Conservation (phyloP, 73 alveolate species). For the Uronychia setigera region DNA sequence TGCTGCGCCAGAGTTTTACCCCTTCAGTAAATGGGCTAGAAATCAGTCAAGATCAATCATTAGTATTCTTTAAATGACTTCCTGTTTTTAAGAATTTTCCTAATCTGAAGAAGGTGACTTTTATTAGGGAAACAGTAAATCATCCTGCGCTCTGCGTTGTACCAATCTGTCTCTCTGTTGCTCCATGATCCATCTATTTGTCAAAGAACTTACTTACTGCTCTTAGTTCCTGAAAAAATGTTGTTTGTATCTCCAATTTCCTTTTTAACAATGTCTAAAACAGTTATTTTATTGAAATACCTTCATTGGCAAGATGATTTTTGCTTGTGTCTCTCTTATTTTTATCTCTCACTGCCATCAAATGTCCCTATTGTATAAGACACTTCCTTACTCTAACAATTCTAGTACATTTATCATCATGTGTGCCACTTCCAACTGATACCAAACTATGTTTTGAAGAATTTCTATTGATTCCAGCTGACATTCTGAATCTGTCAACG, state of each 20-base stretch:
- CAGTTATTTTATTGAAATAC: slow-evolving; percentile 8
- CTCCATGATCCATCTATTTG: slow-evolving; percentile 21
- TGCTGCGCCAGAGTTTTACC: too few relatives aligned
- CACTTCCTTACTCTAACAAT: not conserved
- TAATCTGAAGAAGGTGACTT: not conserved
- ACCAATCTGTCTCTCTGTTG: slow-evolving; percentile 46
- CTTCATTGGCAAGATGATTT: slow-evolving; percentile 6
- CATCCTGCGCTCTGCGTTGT: slow-evolving; percentile 39
- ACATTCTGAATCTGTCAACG: too few relatives aligned
- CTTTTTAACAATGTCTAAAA: slow-evolving; percentile 7
- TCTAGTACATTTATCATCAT: not conserved
- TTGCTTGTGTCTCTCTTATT: slow-evolving; percentile 15
- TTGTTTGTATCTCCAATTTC: slow-evolving; percentile 25
- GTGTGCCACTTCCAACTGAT: too few relatives aligned
- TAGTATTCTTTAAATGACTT: not conserved
- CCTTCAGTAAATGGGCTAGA: not conserved
- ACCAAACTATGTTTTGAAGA: too few relatives aligned
- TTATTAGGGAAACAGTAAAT: slow-evolving; percentile 17
- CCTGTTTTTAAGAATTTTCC: not conserved
- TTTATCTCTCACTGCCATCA: slow-evolving; percentile 40
- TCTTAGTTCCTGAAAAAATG: slow-evolving; percentile 11
- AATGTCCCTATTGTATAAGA: slow-evolving; percentile 31
- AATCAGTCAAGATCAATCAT: not conserved
- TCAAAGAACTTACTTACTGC: slow-evolving; percentile 15
- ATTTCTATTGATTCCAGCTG: too few relatives aligned